These are phyloP conservation scores for Cyberlindnera americana DNA, from an alignment of 805 yeast genomes.

Conservation along the genomic window DNA sequence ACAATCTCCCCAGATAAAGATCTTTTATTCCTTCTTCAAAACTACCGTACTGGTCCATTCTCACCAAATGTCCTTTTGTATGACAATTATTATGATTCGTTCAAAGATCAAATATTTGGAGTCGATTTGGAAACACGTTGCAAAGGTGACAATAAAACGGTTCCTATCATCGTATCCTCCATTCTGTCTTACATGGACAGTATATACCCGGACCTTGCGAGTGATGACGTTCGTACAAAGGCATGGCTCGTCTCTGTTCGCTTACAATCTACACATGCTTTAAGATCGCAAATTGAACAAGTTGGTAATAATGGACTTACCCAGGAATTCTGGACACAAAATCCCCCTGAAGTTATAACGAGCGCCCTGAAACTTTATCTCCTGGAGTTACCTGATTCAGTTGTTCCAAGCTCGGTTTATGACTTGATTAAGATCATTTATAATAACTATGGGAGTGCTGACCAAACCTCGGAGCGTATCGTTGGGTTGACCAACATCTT, in stretches of 20 bases:
- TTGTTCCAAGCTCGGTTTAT: constrained; percentile 60
- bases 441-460: constrained; percentile 40
- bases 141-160: constrained; percentile 66
- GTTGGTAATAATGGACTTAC: constrained; percentile 40
- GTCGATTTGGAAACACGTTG: constrained; percentile 70
- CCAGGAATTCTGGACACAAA: constrained; percentile 29
- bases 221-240: constrained; percentile 64
- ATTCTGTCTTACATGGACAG: constrained; percentile 65
- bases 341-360: constrained; percentile 57
- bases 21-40: constrained; percentile 59
- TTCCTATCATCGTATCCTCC: constrained; percentile 63
- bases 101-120: constrained; percentile 71
- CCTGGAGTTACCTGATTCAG: constrained; percentile 75
- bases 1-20: constrained; percentile 69
- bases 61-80: constrained; percentile 69
- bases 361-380: constrained; percentile 69
- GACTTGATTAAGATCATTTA: constrained; percentile 70
- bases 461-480: constrained; percentile 37
- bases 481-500: constrained; percentile 64
- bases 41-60: constrained; percentile 70
- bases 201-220: constrained; percentile 62
- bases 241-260: constrained; percentile 70
- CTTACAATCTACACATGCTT: constrained; percentile 53
- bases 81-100: constrained; percentile 75
- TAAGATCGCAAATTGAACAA: constrained; percentile 56